Percentiles rank a stretch among this genome's conserved stretches.
Evolutionary conservation across 192 early-diverging fungal species (phyloP).

Genomic region (Umbelopsis ramanniana): DNA sequence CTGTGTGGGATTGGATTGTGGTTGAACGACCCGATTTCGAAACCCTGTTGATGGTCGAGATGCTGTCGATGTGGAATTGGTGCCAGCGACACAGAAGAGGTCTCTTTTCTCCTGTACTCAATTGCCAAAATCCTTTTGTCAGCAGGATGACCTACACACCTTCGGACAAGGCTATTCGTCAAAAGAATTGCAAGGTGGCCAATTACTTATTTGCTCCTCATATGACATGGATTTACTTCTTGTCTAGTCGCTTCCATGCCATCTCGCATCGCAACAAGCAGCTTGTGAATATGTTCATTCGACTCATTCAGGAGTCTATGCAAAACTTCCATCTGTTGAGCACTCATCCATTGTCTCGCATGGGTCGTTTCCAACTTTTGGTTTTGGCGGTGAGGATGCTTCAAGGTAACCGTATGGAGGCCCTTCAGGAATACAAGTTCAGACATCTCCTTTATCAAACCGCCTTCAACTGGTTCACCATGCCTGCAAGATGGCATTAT

Average conservation of each 20-base stretch:
- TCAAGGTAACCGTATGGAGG: constrained; percentile 67
- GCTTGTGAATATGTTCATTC: constrained; percentile 74
- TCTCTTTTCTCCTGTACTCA: constrained; percentile 68
- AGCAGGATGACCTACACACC: constrained; percentile 92
- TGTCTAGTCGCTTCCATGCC: constrained; percentile 82
- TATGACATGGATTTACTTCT: constrained; percentile 84
- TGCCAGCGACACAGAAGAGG: constrained; percentile 79
- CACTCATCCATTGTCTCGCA: constrained; percentile 74
- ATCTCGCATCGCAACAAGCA: constrained; percentile 74
- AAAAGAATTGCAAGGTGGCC: constrained; percentile 63
- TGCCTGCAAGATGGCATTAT: constrained; percentile 79
- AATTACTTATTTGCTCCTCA: constrained; percentile 74
- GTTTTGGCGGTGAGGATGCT: constrained; percentile 76
- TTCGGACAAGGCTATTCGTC: constrained; percentile 76
- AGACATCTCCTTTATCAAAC: constrained; percentile 67
- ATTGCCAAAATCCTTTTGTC: constrained; percentile 72
- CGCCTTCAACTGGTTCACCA: constrained; percentile 85
- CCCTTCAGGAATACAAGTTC: constrained; percentile 66
- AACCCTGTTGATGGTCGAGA: constrained; percentile 80
- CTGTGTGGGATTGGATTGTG: constrained; percentile 92
- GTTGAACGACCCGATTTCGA: constrained; percentile 74
- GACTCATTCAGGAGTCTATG: constrained; percentile 83
- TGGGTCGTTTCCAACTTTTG: constrained; percentile 80
- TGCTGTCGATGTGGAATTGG: constrained; percentile 86
- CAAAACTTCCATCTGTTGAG: constrained; percentile 48